Percentiles rank a stretch among this genome's conserved stretches.
Conservation (phyloP, 345 rosid species). For the Populus pruinosa region DNA sequence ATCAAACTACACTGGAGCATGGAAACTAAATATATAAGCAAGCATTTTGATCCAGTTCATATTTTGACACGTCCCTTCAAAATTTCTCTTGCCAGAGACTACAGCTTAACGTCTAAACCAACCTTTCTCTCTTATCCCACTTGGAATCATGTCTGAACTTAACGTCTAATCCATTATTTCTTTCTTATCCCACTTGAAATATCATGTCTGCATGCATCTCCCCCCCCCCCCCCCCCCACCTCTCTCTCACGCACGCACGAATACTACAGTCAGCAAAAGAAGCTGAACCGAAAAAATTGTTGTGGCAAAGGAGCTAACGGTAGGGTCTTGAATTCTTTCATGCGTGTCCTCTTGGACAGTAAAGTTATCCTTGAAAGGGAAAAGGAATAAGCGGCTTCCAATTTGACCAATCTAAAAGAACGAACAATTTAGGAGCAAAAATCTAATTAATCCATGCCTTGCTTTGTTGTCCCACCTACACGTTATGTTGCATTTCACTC, state of each 20-base stretch:
- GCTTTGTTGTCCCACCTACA: slow-evolving; percentile 15
- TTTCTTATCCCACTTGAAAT: not conserved
- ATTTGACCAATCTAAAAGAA: slow-evolving; percentile 18
- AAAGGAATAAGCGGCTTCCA: slow-evolving; percentile 19
- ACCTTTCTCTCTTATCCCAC: not conserved
- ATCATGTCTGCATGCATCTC: not conserved
- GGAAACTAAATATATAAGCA: not conserved
- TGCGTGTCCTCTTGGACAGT: slow-evolving; percentile 1
- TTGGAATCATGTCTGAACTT: not conserved
- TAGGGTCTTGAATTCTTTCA: not conserved
- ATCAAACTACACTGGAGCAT: not conserved
- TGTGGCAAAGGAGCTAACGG: not conserved
- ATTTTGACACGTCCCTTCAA: too few species aligned
- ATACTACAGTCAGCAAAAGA: slow-evolving; percentile 31
- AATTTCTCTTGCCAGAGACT: too few species aligned
- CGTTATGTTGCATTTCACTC: slow-evolving; percentile 17
- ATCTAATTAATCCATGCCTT: not conserved
- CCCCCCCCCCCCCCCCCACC: not conserved
- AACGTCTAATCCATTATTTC: not conserved
- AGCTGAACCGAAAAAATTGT: slow-evolving; percentile 20
- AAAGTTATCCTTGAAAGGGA: not conserved
- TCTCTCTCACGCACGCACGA: not conserved
- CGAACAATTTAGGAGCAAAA: not conserved
- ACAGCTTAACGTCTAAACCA: not conserved
- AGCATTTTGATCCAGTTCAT: too few species aligned